Base-by-base conservation (phyloP, 1,139 yeast species). In the Williopsis jadinii region DNA sequence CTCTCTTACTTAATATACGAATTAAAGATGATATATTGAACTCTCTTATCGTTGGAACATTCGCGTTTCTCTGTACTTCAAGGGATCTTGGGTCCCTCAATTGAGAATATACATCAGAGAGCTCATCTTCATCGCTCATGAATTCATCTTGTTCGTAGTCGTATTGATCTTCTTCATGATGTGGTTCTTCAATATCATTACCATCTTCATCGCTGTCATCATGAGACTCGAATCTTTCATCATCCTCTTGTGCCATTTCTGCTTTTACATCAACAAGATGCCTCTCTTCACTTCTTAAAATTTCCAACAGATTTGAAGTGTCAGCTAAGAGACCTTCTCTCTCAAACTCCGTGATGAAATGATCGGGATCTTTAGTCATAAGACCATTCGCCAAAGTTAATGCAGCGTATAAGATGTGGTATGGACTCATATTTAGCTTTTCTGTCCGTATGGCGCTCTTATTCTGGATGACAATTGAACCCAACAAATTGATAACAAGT, bases 321-420 rank as follows among this genome's bases (percentile, higher is more conserved):
- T 84, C 90, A 13, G 71, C 66, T 10, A 84, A 63, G 24, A 84
- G 62, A 0, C 96, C 96, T 52, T 87, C 94, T 44, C 85, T 72
- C 51, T 75, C 84, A 47, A 87, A 77, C 6, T 69, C 68, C 0
- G 62, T 55, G 11, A 77, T 56, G 41, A 73, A 77, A 1, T 60
- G 48, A 2, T 60, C 61, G 1, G 81, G 74, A 11, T 73, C 63
- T 43, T 70, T 70, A 5, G 60, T 59, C 1, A 78, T 60, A 40
- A 84, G 60, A 3, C 62, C 54, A 24, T 67, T 63, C 1, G 77
- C 67, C 19, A 84, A 61, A 5, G 76, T 66, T 26, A 84, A 61
- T 0, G 82, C 72, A 5, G 81, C 80, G 15, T 71, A 64, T 1
- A 79, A 61, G n/a, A 80, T 58, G 11, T 68, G 59, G 36, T 64